Conservation (phyloP, 2,329 filamentous ascomycete genomes). For the Hymenoscyphus fructigenus region DNA sequence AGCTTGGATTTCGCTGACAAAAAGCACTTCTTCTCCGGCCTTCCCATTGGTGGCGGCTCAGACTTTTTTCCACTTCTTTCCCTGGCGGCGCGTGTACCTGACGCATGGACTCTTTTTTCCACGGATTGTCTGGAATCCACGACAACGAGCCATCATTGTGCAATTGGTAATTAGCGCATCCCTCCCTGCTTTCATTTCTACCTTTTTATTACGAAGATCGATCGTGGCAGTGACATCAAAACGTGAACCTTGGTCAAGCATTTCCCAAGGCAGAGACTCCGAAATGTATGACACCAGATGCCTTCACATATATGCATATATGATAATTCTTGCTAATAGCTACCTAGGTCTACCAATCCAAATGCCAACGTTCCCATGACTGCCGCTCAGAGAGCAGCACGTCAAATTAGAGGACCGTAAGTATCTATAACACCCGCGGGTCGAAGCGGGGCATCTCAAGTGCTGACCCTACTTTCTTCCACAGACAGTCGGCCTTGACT, state of each 20-base stretch:
- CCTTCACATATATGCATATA: background rate
- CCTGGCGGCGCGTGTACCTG: no score
- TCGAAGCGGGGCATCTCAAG: background rate
- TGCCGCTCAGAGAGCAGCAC: constrained; percentile 15
- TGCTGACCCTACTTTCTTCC: constrained; percentile 9
- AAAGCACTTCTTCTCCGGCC: background rate
- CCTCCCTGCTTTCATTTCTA: background rate
- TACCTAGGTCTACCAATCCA: background rate
- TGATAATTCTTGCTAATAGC: background rate
- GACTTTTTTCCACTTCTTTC: background rate
- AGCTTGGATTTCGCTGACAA: background rate
- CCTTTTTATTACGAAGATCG: background rate
- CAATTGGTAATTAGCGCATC: background rate
- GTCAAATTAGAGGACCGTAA: constrained; percentile 35
- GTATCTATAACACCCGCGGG: constrained; percentile 11
- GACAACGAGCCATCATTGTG: background rate
- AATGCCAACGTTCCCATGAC: background rate
- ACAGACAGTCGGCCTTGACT: constrained; percentile 62
- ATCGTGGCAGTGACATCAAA: background rate
- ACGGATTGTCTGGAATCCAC: no score
- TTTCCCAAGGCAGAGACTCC: background rate
- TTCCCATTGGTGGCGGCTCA: background rate
- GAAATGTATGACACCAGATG: background rate
- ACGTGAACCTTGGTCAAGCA: background rate
- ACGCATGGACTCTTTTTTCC: no score